phyloP scores from a whole-genome alignment of 2,329 filamentous ascomycete species.

The Fusarium duplospermum region DNA sequence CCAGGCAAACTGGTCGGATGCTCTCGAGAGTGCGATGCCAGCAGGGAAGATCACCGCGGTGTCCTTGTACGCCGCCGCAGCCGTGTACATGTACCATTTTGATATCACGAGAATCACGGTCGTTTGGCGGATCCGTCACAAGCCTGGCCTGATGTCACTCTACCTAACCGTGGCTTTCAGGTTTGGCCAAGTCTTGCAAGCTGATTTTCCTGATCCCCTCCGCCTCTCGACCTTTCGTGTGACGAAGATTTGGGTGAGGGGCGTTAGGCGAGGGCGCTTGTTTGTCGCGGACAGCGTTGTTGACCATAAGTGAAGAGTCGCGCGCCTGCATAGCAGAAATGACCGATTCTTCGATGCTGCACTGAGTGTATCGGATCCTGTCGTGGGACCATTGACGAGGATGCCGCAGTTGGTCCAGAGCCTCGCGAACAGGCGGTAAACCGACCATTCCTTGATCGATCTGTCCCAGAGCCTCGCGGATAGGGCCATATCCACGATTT shows the following conservation, averaged over 20 bases:
- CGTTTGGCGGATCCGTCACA: neutral
- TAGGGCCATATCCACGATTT: too few species aligned
- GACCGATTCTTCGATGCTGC: too few species aligned
- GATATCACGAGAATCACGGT: neutral
- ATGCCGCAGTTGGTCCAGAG: too few species aligned
- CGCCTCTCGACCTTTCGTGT: neutral
- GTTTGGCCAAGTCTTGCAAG: neutral
- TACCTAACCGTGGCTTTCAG: neutral
- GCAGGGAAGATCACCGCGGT: neutral
- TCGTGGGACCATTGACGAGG: too few species aligned
- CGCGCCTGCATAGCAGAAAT: too few species aligned
- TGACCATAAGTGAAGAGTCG: too few species aligned
- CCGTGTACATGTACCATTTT: neutral
- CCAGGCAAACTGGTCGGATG: neutral
- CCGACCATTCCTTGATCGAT: too few species aligned
- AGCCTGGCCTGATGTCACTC: neutral
- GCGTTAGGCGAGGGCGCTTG: neutral
- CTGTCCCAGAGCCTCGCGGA: too few species aligned
- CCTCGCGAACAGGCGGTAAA: too few species aligned
- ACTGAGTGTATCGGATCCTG: too few species aligned
- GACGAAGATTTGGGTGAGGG: neutral
- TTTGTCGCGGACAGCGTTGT: neutral
- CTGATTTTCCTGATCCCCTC: neutral
- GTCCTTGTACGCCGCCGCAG: too few species aligned
- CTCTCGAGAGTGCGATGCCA: neutral